Conservation (phyloP, 2,329 filamentous ascomycete genomes). For the Fusarium subtropicale region DNA sequence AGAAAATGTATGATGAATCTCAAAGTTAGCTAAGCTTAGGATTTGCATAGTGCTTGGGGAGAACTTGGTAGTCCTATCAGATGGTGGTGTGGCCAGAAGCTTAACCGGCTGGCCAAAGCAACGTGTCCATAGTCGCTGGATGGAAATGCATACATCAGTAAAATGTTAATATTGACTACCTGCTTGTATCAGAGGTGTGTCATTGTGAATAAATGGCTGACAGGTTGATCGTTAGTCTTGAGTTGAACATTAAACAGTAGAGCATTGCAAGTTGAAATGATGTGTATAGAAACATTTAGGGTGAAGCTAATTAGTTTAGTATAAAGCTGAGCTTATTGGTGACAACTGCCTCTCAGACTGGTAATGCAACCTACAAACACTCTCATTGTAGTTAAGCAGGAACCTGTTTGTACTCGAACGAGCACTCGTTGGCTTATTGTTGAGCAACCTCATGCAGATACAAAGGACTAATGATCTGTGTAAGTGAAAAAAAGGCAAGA, state of each 20-base stretch:
- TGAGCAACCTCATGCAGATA: neutral
- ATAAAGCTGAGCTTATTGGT: neutral
- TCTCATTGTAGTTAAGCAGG: neutral
- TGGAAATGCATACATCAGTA: neutral
- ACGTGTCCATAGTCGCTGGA: neutral
- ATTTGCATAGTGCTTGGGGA: neutral
- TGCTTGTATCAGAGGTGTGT: too few relatives aligned
- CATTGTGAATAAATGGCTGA: neutral
- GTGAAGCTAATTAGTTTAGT: neutral
- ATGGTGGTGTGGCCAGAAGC: slow-evolving; percentile 1
- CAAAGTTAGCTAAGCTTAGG: neutral
- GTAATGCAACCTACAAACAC: neutral
- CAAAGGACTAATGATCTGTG: neutral
- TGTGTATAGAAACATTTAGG: neutral
- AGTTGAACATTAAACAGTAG: neutral
- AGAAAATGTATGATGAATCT: neutral
- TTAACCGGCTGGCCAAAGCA: neutral
- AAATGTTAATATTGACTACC: neutral
- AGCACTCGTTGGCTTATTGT: neutral
- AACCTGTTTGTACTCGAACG: neutral
- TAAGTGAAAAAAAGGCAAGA: neutral
- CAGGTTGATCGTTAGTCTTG: neutral
- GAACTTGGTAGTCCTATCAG: slow-evolving; percentile 30
- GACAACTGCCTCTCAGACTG: neutral
- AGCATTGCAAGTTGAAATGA: neutral